Evolutionary conservation across 129 eudicot genomes (phyloP), one percentile per base, ranked within the genome.

Genomic region (Flaveria trinervia): DNA sequence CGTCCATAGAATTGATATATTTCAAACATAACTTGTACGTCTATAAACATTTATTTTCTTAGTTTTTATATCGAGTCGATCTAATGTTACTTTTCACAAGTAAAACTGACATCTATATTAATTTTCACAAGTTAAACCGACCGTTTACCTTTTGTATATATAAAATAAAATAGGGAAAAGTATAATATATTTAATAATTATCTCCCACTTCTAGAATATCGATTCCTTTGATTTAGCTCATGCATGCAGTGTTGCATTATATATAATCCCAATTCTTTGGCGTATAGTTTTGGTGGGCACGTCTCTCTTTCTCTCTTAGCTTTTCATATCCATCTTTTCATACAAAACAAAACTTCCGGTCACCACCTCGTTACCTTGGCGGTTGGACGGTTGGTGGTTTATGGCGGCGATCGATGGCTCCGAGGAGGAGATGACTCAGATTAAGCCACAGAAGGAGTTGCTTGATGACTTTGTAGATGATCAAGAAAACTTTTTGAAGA

Each of bases 221-320:
- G 33, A 62, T 7, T 64, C 62, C 79, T 33, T 46, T 62, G 59
- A 75, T 65, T 75, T 28, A 30, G 71, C 79, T 62, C 71, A 64
- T 75, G 79, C 79, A 75, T 75, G 79, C 61, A 75, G 50, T 75
- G 79, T 62, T 75, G 71, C 36, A 75, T 75, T 62, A 62, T 75
- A 74, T 74, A 75, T 74, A 74, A 45, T 4, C 75, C 61, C 28
- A 25, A 74, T 45, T 74, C 18, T 45, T 60, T 22, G 69, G 71
- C 15, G 1, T 61, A 45, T 59, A 22, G 33, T 36, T 36, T 64
- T 75, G 30, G 45, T 43, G 72, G 20, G 28, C 18, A 55, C 46
- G 30, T 75, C 64, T 75, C 60, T 64, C 72, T 75, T 62, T 75
- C 79, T 75, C 71, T 36, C 41, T 36, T 75, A 25, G 18, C 14